Evolutionary conservation across 352 stramenopile genomes (phyloP).

Genomic region (Halophytophthora batemanensis): DNA sequence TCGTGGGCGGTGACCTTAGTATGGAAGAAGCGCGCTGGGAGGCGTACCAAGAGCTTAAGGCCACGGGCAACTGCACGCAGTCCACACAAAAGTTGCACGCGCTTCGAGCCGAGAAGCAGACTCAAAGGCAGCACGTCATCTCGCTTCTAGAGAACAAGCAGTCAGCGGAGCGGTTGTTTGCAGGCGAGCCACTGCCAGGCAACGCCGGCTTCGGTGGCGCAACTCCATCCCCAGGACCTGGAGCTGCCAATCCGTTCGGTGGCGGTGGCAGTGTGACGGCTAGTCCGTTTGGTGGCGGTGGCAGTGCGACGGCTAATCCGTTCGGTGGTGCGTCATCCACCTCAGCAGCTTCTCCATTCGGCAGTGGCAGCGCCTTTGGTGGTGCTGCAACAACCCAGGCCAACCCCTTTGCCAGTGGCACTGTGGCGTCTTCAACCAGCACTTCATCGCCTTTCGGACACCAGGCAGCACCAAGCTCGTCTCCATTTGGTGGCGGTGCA

Average conservation of each 20-base stretch:
- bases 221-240: constrained; percentile 4
- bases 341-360: constrained; percentile 16
- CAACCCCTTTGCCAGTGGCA: constrained; percentile 18
- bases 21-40: constrained; percentile 61
- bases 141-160: constrained; percentile 49
- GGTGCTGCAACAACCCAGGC: not conserved
- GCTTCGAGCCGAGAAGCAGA: constrained; percentile 44
- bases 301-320: constrained; percentile 12
- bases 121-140: constrained; percentile 44
- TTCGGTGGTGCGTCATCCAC: constrained; percentile 18
- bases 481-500: constrained; percentile 14
- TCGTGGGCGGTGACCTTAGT: constrained; percentile 59
- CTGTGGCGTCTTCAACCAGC: not conserved
- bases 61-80: constrained; percentile 34
- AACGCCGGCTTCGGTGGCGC: constrained; percentile 14
- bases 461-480: constrained; percentile 23
- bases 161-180: constrained; percentile 50
- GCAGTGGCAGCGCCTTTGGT: constrained; percentile 4
- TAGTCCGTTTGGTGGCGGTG: constrained; percentile 18
- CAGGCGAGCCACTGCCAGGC: constrained; percentile 36
- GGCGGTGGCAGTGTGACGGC: constrained; percentile 9
- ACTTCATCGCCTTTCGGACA: constrained; percentile 25
- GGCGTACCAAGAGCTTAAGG: constrained; percentile 57
- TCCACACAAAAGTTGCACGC: constrained; percentile 39
- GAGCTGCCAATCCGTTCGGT: constrained; percentile 19